Percentiles rank a stretch among this genome's conserved stretches.
phyloP scores from a whole-genome alignment of 129 eudicot species.

The Ambrosia trifida region DNA sequence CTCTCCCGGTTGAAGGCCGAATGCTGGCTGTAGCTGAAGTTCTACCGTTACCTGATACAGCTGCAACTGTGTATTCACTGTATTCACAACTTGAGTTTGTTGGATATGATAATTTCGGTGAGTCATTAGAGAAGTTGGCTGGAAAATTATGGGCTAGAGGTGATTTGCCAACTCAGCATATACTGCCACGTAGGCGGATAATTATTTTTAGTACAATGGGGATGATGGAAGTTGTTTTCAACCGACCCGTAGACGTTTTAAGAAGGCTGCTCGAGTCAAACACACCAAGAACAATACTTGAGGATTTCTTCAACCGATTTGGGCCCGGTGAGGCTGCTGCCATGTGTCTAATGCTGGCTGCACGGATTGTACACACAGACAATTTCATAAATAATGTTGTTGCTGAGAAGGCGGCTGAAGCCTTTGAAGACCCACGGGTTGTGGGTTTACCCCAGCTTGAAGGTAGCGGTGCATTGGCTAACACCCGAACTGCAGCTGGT shows the following conservation, averaged over 20 bases:
- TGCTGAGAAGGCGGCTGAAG: slow-evolving; percentile 97
- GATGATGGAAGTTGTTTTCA: slow-evolving; percentile 95
- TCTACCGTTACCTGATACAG: slow-evolving; percentile 76
- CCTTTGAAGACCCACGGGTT: slow-evolving; percentile 94
- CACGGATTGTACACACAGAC: slow-evolving; percentile 64
- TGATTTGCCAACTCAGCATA: slow-evolving; percentile 86
- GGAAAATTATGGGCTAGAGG: slow-evolving; percentile 94
- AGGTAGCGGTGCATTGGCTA: slow-evolving; percentile 77
- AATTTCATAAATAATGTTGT: slow-evolving; percentile 67
- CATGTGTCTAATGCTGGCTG: slow-evolving; percentile 94
- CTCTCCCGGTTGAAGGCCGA: slow-evolving; percentile 89
- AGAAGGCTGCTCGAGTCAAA: slow-evolving; percentile 84
- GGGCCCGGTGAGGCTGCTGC: slow-evolving; percentile 98
- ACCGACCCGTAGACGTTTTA: slow-evolving; percentile 84
- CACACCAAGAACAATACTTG: slow-evolving; percentile 79
- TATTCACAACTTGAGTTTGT: slow-evolving; percentile 71
- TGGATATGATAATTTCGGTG: slow-evolving; percentile 59
- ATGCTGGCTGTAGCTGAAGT: slow-evolving; percentile 95
- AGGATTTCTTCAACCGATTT: slow-evolving; percentile 90
- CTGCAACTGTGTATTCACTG: slow-evolving; percentile 72
- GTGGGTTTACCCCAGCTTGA: slow-evolving; percentile 93
- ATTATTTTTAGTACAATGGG: slow-evolving; percentile 96
- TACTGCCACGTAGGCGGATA: slow-evolving; percentile 76
- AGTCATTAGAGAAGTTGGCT: slow-evolving; percentile 70
- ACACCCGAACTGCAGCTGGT: slow-evolving; percentile 73